These are phyloP conservation scores for Albifimbria verrucaria DNA, from an alignment of 2,329 filamentous ascomycete genomes.

Conservation along the genomic window DNA sequence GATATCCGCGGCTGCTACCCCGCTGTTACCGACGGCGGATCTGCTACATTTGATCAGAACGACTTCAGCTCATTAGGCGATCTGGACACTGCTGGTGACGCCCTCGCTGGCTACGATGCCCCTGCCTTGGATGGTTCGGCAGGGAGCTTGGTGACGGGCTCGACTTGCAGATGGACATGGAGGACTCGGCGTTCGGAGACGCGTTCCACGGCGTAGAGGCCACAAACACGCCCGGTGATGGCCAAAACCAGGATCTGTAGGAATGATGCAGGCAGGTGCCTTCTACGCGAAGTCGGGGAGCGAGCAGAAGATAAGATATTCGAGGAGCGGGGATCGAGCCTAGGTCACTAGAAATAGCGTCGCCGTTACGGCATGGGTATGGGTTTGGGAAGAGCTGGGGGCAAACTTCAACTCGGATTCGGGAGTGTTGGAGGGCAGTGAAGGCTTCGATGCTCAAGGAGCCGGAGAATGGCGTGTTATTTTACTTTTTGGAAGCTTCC, in stretches of 20 bases:
- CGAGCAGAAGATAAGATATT: background rate
- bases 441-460: background rate
- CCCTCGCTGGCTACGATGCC: constrained; percentile 63
- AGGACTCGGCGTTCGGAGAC: constrained; percentile 80
- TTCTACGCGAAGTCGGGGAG: background rate
- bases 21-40: constrained; percentile 36
- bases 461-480: background rate
- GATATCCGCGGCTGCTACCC: constrained; percentile 41
- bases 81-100: constrained; percentile 69
- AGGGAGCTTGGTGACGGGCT: constrained; percentile 51
- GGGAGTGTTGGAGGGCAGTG: background rate
- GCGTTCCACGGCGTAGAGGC: constrained; percentile 66
- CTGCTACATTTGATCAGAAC: constrained; percentile 48
- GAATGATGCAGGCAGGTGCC: background rate
- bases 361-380: too few species aligned
- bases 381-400: too few species aligned
- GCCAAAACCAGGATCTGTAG: constrained; percentile 31
- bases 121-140: constrained; percentile 44
- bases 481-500: too few species aligned
- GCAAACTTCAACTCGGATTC: background rate
- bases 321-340: too few species aligned
- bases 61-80: constrained; percentile 64
- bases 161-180: constrained; percentile 65
- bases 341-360: background rate
- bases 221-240: constrained; percentile 32